Evolutionary conservation across 495 filamentous ascomycete species (phyloP).

Genomic region (Letharia lupina): DNA sequence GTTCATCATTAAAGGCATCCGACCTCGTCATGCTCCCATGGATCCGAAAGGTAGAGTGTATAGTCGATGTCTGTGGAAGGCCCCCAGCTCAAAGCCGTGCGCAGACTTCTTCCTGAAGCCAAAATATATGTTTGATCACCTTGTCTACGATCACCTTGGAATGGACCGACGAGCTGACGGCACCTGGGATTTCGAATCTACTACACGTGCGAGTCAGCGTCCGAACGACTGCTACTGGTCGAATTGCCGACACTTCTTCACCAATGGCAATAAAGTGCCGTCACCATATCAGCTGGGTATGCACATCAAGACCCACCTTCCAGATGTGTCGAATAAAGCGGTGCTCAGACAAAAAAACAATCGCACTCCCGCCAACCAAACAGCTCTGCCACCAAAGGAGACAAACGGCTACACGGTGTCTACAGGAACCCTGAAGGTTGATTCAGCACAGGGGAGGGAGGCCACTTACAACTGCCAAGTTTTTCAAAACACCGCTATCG

Average conservation of each 20-base stretch:
- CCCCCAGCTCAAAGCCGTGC: slow-evolving; percentile 42
- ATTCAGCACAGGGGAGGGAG: slow-evolving; percentile 38
- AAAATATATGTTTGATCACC: slow-evolving; percentile 63
- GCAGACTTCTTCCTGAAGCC: slow-evolving; percentile 51
- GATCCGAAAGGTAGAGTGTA: slow-evolving; percentile 55
- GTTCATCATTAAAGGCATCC: slow-evolving; percentile 92
- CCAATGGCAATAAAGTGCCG: slow-evolving; percentile 32
- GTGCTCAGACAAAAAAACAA: slow-evolving; percentile 26
- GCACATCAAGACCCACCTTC: slow-evolving; percentile 61
- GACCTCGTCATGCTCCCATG: slow-evolving; percentile 64
- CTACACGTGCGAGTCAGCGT: slow-evolving; percentile 10
- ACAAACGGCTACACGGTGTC: slow-evolving; percentile 40
- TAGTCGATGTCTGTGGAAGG: slow-evolving; percentile 49
- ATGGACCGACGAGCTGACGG: slow-evolving; percentile 46
- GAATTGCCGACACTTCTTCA: slow-evolving; percentile 40
- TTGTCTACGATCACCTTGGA: slow-evolving; percentile 59
- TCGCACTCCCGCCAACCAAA: slow-evolving; percentile 34
- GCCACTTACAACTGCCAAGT: slow-evolving; percentile 38
- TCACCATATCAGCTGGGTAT: slow-evolving; percentile 40
- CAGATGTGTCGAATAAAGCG: slow-evolving; percentile 34
- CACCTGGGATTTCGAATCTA: slow-evolving; percentile 18
- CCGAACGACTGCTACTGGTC: slow-evolving; percentile 48
- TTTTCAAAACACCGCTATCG: slow-evolving; percentile 60
- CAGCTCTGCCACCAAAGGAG: slow-evolving; percentile 43
- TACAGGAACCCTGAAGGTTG: slow-evolving; percentile 33